Percentiles rank a stretch among this genome's conserved stretches.
phyloP scores from a whole-genome alignment of 179 eudicot genomes.

The Silene noctiflora region DNA sequence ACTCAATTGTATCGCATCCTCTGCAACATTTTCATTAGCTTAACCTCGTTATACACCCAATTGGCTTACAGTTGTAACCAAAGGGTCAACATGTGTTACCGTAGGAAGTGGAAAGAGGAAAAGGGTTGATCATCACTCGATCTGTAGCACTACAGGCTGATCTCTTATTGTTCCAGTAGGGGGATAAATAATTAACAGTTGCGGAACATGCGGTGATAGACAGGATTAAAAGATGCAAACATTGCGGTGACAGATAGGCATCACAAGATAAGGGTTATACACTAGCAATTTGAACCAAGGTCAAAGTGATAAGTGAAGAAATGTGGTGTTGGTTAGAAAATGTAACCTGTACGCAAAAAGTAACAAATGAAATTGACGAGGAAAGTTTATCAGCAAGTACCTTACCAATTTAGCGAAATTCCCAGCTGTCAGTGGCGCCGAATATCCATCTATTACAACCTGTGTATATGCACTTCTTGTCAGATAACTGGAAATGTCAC shows the following conservation, averaged over 20 bases:
- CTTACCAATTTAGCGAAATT: constrained; percentile 98
- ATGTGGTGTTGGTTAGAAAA: constrained; percentile 12
- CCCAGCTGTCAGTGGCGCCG: constrained; percentile 96
- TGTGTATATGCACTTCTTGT: constrained; percentile 27
- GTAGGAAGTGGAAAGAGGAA: not conserved
- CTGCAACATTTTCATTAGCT: no score
- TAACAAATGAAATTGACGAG: not conserved
- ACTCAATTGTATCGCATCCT: no score
- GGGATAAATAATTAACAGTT: not conserved
- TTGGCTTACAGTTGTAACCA: no score
- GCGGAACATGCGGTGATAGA: not conserved
- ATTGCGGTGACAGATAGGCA: not conserved
- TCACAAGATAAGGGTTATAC: not conserved
- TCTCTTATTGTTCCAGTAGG: not conserved
- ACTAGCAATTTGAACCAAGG: not conserved
- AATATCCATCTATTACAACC: constrained; percentile 91
- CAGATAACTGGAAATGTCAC: constrained; percentile 2
- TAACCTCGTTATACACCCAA: no score
- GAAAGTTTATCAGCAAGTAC: constrained; percentile 45
- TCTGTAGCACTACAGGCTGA: constrained; percentile 1
- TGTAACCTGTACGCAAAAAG: constrained; percentile 8
- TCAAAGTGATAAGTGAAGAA: constrained; percentile 6
- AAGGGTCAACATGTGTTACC: no score
- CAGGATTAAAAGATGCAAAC: not conserved
- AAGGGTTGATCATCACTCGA: not conserved